Evolutionary conservation across 495 filamentous ascomycete species (phyloP), one percentile per base, ranked within the genome.

Genomic region (Antarctomyces pellizariae): DNA sequence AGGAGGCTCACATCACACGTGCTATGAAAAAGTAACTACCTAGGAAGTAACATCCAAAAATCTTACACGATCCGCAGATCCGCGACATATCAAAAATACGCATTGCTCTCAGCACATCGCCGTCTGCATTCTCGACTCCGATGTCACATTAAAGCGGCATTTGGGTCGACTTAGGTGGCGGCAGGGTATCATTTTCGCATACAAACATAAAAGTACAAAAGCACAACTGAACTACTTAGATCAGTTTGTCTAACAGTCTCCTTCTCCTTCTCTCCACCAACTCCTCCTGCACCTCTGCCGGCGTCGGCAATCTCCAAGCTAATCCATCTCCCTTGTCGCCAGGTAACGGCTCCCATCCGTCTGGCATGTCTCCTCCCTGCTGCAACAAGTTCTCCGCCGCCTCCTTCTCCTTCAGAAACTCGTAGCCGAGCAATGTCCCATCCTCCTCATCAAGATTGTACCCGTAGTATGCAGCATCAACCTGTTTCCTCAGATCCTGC

Each of bases 391-490:
- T 56, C 41, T 79, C 71, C 27, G 62, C 54, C 1, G 80, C 76
- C 48, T 89, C 71, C 39, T 69, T 61, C 56, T 95, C 86, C 56
- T 77, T 84, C 42, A 61, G 48, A 24, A 51, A 56, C 51, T 97
- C 86, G 45, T 91, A 95, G 25, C 53, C 67, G 31, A 95, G 42
- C 42, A 95, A 43, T 24, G 62, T 64, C 0, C 76, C 80, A 49
- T 93, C 86, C 49, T 93, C 86, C 48, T 95, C 86, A 41, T 83
- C 79, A 13, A 84, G 61, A 38, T 79, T 78, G 47, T 90, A 97
- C 17, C 86, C 86, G 43, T 92, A 97, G 41, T 97, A 97, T 25
- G 70, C 72, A 11, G 89, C 89, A 59, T 97, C 79, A 2, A 95
- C 82, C 36, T 71, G 64, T 53, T 61, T 70, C 33, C 79, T 59